Evolutionary conservation across 768 basidiomycete species (phyloP), one percentile per base, ranked within the genome.

Genomic region (Tulasnella sp.): DNA sequence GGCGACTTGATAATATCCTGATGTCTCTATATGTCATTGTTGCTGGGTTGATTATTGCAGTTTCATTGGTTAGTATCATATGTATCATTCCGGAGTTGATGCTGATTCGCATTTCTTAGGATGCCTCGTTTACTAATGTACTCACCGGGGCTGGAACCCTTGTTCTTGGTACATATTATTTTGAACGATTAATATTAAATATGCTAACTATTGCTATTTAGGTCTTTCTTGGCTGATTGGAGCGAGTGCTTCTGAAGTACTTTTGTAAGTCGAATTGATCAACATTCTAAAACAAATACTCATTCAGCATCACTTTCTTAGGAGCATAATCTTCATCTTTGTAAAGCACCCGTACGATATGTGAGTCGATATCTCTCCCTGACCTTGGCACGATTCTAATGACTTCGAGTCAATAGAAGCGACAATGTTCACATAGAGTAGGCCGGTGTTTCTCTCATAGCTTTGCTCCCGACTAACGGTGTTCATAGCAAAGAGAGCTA

Each of bases 271-370:
- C n/a, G n/a, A n/a, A n/a, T n/a, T n/a, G n/a, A n/a, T n/a, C n/a
- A n/a, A n/a, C n/a, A n/a, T 51, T 28, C n/a, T 25, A 15, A 7
- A 47, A 32, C 5, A 34, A 6, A 22, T 20, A 6, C 29, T 19
- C 10, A 83, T 79, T 48, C 70, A 85, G 54, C 76, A 84, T 56
- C 86, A 90, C 64, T 78, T 91, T 39, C 70, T 92, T 49, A 78
- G 77, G 4, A 81, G 81, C 53, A 86, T 90, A 63, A 89, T 92
- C 61, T 92, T 95, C 74, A 70, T 95, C 25, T 91, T 92, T 66
- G 73, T 89, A 64, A 86, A 86, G 54, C 37, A 55, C 24, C 47
- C 54, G n/a, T 34, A 39, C 24, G 34, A 31, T 29, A 37, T 58
- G 39, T 46, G 22, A 27, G 45, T 19, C n/a, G 12, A 29, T 45